These are phyloP conservation scores for Chlorokybus atmophyticus DNA, from an alignment of 139 green algal species.

Conservation along the genomic window DNA sequence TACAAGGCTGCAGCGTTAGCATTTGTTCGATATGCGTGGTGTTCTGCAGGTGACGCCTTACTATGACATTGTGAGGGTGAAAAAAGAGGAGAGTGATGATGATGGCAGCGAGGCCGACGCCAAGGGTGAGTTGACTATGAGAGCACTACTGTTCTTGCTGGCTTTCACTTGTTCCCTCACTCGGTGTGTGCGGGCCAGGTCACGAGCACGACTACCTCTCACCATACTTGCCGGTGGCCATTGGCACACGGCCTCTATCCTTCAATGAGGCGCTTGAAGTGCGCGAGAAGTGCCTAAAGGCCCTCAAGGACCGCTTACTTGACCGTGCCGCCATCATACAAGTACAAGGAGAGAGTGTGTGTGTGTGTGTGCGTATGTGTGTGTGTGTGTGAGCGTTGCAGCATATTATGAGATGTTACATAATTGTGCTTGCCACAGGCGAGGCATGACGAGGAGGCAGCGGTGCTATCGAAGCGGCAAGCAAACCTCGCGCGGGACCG, in stretches of 20 bases:
- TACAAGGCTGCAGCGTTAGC: no score
- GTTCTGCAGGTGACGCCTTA: conserved; percentile 62
- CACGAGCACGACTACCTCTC: conserved; percentile 53
- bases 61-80: conserved; percentile 58
- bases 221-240: conserved; percentile 60
- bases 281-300: conserved; percentile 54
- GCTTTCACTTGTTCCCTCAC: no score
- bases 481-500: conserved; percentile 61
- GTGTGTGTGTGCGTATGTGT: no score
- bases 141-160: not conserved
- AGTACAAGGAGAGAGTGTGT: no score
- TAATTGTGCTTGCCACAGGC: no score
- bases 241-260: conserved; percentile 34
- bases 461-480: conserved; percentile 49
- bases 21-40: no score
- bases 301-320: conserved; percentile 71
- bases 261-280: conserved; percentile 47
- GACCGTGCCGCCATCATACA: conserved; percentile 76
- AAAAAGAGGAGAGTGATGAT: conserved; percentile 51
- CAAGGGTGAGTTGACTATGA: conserved; percentile 1
- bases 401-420: no score
- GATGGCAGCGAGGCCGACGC: conserved; percentile 39
- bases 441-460: conserved; percentile 60
- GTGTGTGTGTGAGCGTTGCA: no score
- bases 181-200: no score